phyloP scores from a whole-genome alignment of 306 rosid genomes.

The Rosa rugosa region DNA sequence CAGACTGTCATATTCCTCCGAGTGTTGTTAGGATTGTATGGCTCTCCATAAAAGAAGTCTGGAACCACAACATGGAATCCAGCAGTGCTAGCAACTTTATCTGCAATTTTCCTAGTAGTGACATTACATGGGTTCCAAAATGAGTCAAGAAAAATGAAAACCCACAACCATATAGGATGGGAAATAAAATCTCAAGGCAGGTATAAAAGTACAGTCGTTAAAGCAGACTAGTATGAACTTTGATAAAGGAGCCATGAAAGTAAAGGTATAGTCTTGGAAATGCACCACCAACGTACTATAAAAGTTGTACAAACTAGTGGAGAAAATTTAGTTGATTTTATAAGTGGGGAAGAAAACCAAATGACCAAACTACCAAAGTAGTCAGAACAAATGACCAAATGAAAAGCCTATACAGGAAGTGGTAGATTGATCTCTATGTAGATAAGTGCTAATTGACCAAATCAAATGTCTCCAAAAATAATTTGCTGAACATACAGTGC shows the following conservation, averaged over 20 bases:
- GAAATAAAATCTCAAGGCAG: neutral
- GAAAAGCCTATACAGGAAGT: neutral
- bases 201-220: neutral
- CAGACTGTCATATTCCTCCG: constrained; percentile 41
- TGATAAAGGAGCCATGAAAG: neutral
- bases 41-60: constrained; percentile 71
- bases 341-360: neutral
- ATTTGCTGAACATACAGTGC: neutral
- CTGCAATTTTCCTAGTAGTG: constrained; percentile 72
- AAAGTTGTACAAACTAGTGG: neutral
- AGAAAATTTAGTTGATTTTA: neutral
- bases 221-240: neutral
- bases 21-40: constrained; percentile 36
- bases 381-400: neutral
- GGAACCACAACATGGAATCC: constrained; percentile 80
- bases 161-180: neutral
- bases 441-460: neutral
- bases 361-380: neutral
- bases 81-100: constrained; percentile 65
- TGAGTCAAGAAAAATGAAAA: constrained; percentile 14
- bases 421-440: neutral
- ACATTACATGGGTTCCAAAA: neutral
- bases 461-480: neutral
- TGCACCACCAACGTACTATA: neutral
- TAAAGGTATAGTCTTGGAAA: neutral